Conservation (phyloP, 176 grass and related monocot genomes). For the Hyparrhenia diplandra region DNA sequence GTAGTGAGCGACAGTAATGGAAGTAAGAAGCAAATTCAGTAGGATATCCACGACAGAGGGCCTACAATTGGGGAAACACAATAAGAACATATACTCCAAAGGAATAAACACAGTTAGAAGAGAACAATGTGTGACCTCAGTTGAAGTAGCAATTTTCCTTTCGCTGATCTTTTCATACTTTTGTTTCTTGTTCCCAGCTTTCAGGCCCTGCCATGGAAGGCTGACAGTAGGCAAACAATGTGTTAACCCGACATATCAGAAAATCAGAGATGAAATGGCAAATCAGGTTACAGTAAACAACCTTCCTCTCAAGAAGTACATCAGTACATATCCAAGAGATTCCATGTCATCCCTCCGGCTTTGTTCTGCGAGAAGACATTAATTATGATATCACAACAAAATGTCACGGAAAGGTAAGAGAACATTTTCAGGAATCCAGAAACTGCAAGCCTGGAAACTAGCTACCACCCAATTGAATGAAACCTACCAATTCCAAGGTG, state of each 20-base stretch:
- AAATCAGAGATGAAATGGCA: neutral
- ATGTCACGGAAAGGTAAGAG: neutral
- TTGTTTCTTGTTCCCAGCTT: conserved; percentile 95
- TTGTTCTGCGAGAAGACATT: conserved; percentile 63
- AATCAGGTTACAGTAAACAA: conserved; percentile 25
- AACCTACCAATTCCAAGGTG: conserved; percentile 83
- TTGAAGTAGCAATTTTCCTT: conserved; percentile 85
- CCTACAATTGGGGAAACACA: conserved; percentile 32
- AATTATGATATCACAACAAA: neutral
- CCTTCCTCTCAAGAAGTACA: conserved; percentile 98
- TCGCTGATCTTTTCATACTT: conserved; percentile 92
- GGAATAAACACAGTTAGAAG: neutral
- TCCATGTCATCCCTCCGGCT: conserved; percentile 95
- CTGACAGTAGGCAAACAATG: conserved; percentile 30
- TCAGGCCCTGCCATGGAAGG: conserved; percentile 87
- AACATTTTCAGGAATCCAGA: neutral
- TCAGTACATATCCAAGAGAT: conserved; percentile 94
- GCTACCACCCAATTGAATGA: neutral
- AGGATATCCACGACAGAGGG: conserved; percentile 80
- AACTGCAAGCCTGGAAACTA: neutral
- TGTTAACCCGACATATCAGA: neutral
- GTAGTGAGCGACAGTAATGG: conserved; percentile 83
- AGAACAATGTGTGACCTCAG: conserved; percentile 43
- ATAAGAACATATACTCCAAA: neutral
- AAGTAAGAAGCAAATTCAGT: conserved; percentile 85